These are phyloP conservation scores for Phaseolus coccineus DNA, from an alignment of 331 rosid species.

Conservation along the genomic window DNA sequence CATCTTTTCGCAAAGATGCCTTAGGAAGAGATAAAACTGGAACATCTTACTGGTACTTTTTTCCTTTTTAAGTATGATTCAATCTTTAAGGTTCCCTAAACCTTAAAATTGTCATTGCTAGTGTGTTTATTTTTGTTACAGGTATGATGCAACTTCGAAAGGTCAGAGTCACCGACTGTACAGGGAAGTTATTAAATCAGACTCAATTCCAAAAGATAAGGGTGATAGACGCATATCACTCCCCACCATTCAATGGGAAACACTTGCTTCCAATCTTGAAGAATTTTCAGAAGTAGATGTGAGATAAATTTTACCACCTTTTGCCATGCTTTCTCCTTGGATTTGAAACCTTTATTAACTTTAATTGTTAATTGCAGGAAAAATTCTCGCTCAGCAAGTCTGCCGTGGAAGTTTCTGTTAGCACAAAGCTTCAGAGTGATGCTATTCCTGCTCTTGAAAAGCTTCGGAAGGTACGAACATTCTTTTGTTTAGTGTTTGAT, in stretches of 20 bases:
- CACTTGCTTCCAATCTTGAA: slow-evolving; percentile 73
- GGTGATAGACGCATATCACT: slow-evolving; percentile 48
- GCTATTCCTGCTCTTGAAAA: slow-evolving; percentile 76
- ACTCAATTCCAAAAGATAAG: slow-evolving; percentile 52
- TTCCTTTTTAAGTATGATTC: slow-evolving; percentile 1
- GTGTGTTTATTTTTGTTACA: slow-evolving; percentile 49
- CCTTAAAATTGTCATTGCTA: slow-evolving; percentile 21
- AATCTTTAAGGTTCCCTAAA: slow-evolving; percentile 17
- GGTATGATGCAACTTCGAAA: slow-evolving; percentile 83
- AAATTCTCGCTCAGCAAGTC: slow-evolving; percentile 63
- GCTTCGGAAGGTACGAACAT: slow-evolving; percentile 59
- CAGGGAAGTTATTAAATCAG: slow-evolving; percentile 57
- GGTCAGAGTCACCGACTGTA: slow-evolving; percentile 76
- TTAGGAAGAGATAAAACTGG: slow-evolving; percentile 70
- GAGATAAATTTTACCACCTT: slow-evolving; percentile 45
- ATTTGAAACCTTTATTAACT: slow-evolving; percentile 20
- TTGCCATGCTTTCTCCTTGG: background rate
- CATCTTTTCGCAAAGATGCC: slow-evolving; percentile 71
- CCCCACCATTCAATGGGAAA: slow-evolving; percentile 76
- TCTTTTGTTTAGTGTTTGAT: slow-evolving; percentile 23
- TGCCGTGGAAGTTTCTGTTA: slow-evolving; percentile 54
- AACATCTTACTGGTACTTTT: slow-evolving; percentile 70
- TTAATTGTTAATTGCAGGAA: slow-evolving; percentile 66
- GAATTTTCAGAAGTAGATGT: slow-evolving; percentile 65
- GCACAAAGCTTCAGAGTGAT: slow-evolving; percentile 62